Base-by-base conservation (phyloP, 768 basidiomycete genomes). In the Clitopilus passeckerianus region DNA sequence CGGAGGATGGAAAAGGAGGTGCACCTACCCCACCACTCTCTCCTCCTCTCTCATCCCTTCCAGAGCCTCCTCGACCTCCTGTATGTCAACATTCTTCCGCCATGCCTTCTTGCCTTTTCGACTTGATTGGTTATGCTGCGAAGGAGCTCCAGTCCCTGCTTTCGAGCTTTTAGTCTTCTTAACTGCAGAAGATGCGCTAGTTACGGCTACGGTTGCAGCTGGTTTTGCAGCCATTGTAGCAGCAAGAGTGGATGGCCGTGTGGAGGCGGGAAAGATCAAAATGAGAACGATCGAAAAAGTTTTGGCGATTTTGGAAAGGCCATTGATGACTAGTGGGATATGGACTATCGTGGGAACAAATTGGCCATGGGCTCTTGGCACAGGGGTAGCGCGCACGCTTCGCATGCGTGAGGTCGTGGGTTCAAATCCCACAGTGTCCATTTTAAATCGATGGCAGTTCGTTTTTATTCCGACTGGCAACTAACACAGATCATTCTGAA, bases 71-170 rank as follows among this genome's bases (percentile, higher is more conserved):
- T 95, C 93, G 18, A 95, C 86, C 54, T 86, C 86, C 23, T 84
- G 82, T 54, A 96, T 81, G 69, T 96, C 86, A 56, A 96, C 87
- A 71, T 97, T 92, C 76, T 97, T 96, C 69, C 95, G 75, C 95
- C 95, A 96, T 53, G 94, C 86, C 58, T 84, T 85, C 71, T 96
- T 96, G n/a, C 93, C 92, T 71, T 93, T 96, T 59, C 94, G 77
- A 65, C 88, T 91, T 0, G 85, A 71, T 71, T 95, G 93, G 20
- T 72, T 80, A 56, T 77, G 81, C 60, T 89, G 85, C 1, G 84
- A 77, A 0, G 86, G 85, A 0, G 86, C 86, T 4, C 86, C 86
- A 14, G 80, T 58, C 1, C 66, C 55, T 5, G 78, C 74, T 41
- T 68, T 67, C 53, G 61, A 55, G 5, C 56, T 59, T 52, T 66